Base-by-base conservation (phyloP, 202 grass and related monocot species). In the Musa balbisiana region DNA sequence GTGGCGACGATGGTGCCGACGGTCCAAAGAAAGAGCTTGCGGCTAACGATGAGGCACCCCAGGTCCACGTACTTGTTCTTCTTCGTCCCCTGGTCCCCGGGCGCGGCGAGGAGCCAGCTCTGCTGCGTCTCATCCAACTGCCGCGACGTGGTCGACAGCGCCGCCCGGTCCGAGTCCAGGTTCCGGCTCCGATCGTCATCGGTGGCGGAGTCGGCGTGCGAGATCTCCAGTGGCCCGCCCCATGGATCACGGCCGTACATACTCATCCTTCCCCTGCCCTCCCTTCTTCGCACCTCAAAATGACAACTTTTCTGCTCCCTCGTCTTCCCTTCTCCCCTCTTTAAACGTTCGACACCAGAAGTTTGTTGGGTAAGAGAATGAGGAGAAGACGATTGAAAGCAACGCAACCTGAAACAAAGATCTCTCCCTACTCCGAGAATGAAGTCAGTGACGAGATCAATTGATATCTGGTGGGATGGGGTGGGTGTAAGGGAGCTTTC, bases 211-310 rank as follows among this genome's bases (percentile, higher is more conserved):
- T 87, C 85, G 11, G 73, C 81, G 25, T 75, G 80, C 71, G 84
- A 91, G 66, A 98, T 85, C 90, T 98, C 90, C 84, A 98, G 76
- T 56, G 94, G 83, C 63, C 94, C 94, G 49, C 94, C 94, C 94
- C 90, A 98, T 25, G 94, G 94, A 84, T 98, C 94, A 73, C 94
- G 84, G 73, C 88, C 91, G 90, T 93, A 98, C 91, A 89, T 93
- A 82, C 94, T 97, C 94, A 98, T 98, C 68, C 51, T 25, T 71
- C 74, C 73, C 11, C 52, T 22, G 16, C 49, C 52, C 64, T 52
- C 62, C 33, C 67, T 76, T 15, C 68, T 59, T n/a, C 52, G 56
- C 65, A 55, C 26, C 73, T 60, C 29, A 69, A 69, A 19, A 69
- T 49, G 15, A 0, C 66, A 69, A n/a, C 33, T 69, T 69, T 49